A percentile compares a stretch with the other conserved stretches of the same genome.
Conservation (phyloP, 257 asterid genomes). For the Fraxinus pennsylvanica region DNA sequence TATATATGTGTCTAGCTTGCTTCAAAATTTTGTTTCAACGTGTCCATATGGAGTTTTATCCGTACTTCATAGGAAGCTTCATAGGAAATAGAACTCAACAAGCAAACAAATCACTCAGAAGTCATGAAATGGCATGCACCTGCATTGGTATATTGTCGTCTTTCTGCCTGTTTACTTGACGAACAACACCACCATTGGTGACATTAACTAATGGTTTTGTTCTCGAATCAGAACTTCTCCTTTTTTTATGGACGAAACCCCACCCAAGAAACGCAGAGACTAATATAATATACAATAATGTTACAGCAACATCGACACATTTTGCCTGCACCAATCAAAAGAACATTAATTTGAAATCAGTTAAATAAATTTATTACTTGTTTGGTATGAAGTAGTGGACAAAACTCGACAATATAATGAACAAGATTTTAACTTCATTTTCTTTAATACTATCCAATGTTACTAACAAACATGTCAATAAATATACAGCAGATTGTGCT, state of each 20-base stretch:
- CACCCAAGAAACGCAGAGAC: constrained; percentile 86
- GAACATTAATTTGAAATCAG: constrained; percentile 9
- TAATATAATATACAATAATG: constrained; percentile 65
- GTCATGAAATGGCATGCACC: constrained; percentile 44
- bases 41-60: background rate
- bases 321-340: constrained; percentile 68
- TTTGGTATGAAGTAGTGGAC: background rate
- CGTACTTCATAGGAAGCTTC: background rate
- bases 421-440: background rate
- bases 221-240: constrained; percentile 52
- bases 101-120: constrained; percentile 6
- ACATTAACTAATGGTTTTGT: constrained; percentile 73
- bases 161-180: constrained; percentile 71
- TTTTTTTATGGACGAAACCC: constrained; percentile 75
- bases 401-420: background rate
- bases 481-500: background rate
- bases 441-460: background rate
- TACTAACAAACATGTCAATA: background rate
- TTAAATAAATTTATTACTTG: background rate
- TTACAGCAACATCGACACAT: constrained; percentile 82
- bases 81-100: background rate
- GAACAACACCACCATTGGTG: constrained; percentile 68
- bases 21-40: background rate
- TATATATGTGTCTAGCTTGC: background rate
- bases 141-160: constrained; percentile 92